phyloP scores from a whole-genome alignment of 257 asterid species.

The Solanum lycopersicoides region DNA sequence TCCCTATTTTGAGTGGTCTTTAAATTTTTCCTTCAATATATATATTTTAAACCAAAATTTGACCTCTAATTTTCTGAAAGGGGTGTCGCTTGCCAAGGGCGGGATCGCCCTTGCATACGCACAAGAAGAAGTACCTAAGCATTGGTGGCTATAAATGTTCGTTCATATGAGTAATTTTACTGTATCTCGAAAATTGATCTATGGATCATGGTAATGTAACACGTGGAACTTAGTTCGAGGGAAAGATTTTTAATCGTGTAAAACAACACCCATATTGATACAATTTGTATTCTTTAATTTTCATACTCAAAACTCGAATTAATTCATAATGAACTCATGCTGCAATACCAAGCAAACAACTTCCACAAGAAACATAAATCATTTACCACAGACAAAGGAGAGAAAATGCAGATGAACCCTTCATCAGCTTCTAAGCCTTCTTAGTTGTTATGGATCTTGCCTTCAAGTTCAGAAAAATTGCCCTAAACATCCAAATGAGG shows the following conservation, averaged over 20 bases:
- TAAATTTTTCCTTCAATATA: not conserved
- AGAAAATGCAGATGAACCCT: not conserved
- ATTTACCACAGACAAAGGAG: not conserved
- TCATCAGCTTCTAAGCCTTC: slow-evolving; percentile 4
- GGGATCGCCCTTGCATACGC: too few relatives aligned
- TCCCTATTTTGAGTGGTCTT: not conserved
- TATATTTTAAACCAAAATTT: too few relatives aligned
- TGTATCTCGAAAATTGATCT: not conserved
- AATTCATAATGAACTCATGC: not conserved
- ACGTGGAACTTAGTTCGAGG: not conserved
- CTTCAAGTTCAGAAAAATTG: slow-evolving; percentile 23
- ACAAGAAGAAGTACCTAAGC: not conserved
- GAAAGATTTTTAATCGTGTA: not conserved
- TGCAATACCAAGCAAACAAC: not conserved
- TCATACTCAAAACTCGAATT: not conserved
- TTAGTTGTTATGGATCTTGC: slow-evolving; percentile 18
- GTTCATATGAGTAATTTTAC: not conserved
- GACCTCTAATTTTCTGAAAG: too few relatives aligned
- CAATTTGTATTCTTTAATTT: not conserved
- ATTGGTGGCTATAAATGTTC: not conserved
- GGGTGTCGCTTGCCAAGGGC: too few relatives aligned
- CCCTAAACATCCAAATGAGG: slow-evolving; percentile 4
- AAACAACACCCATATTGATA: not conserved
- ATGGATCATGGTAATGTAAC: not conserved
- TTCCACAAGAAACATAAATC: not conserved